phyloP scores from a whole-genome alignment of 306 rosid species.

The Phaseolus lunatus region DNA sequence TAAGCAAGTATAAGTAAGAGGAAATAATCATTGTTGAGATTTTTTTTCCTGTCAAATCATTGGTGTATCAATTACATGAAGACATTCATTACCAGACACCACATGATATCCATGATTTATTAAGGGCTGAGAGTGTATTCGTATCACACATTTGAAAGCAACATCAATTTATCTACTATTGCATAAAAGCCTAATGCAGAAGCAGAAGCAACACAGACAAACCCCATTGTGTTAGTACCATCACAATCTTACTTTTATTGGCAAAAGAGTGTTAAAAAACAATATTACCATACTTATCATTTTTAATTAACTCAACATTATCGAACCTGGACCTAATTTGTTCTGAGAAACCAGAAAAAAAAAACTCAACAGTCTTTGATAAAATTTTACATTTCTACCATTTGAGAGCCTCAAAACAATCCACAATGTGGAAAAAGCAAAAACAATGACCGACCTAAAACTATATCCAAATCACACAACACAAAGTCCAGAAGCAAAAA shows the following conservation, averaged over 20 bases:
- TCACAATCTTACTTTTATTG: no score
- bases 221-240: neutral
- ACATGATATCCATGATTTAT: slow-evolving; percentile 28
- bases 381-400: slow-evolving; percentile 51
- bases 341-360: neutral
- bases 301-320: no score
- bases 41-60: neutral
- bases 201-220: slow-evolving; percentile 9
- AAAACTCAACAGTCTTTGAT: neutral
- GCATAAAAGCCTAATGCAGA: slow-evolving; percentile 15
- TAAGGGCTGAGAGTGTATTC: slow-evolving; percentile 3
- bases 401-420: slow-evolving; percentile 49
- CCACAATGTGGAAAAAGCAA: slow-evolving; percentile 51
- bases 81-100: slow-evolving; percentile 13
- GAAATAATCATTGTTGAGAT: slow-evolving; percentile 9
- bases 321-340: neutral
- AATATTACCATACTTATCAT: no score
- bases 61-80: slow-evolving; percentile 17
- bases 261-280: no score
- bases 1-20: slow-evolving; percentile 42
- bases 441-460: slow-evolving; percentile 42
- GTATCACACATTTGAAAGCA: slow-evolving; percentile 29
- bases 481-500: neutral
- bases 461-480: neutral
- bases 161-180: neutral